Evolutionary conservation across 2,329 filamentous ascomycete species (phyloP).

Genomic region (Aureobasidium sp.): DNA sequence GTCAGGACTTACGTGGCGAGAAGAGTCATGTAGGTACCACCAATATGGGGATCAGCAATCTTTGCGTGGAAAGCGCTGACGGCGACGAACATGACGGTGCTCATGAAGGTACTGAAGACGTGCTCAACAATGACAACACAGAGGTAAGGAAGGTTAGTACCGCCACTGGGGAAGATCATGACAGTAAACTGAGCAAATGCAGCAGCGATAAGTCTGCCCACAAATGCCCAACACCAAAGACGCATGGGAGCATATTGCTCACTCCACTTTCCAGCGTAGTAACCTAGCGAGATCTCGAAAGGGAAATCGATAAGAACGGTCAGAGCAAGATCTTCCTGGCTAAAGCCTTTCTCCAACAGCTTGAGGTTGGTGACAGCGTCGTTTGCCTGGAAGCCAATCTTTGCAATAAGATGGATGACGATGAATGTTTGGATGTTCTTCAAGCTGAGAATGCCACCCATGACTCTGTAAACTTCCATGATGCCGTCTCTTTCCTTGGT

Average conservation of each 20-base stretch:
- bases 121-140: constrained; percentile 83
- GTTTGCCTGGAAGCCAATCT: constrained; percentile 98
- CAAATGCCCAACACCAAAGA: constrained; percentile 94
- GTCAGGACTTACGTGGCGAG: constrained; percentile 83
- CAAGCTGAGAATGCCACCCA: constrained; percentile 94
- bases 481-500: constrained; percentile 87
- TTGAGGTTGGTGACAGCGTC: constrained; percentile 96
- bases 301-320: constrained; percentile 97
- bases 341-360: constrained; percentile 95
- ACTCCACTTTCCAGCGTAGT: constrained; percentile 98
- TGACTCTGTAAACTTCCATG: constrained; percentile 93
- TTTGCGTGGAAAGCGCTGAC: constrained; percentile 93
- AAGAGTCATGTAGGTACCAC: constrained; percentile 97
- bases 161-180: constrained; percentile 71
- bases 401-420: constrained; percentile 89
- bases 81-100: constrained; percentile 97
- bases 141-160: constrained; percentile 68
- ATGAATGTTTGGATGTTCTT: constrained; percentile 97
- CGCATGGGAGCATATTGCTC: constrained; percentile 90
- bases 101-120: constrained; percentile 93
- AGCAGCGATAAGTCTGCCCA: constrained; percentile 76
- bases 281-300: constrained; percentile 89
- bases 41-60: constrained; percentile 90
- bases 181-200: constrained; percentile 82
- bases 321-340: constrained; percentile 91